Base-by-base conservation (phyloP, 805 yeast species). In the Yarrowia sp. region DNA sequence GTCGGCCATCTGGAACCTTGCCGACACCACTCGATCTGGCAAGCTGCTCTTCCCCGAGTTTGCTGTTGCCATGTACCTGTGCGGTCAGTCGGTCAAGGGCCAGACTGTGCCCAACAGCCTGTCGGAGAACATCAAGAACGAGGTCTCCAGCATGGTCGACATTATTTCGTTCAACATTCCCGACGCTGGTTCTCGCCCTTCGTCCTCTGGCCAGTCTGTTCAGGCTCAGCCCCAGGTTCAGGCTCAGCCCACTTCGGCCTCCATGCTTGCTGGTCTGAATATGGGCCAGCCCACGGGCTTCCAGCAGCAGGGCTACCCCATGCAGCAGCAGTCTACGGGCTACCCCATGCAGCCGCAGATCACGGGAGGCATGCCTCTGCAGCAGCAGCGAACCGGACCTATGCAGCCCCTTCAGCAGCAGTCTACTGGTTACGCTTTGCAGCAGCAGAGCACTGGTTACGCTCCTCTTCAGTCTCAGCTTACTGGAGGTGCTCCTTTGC, bases 1-100 rank as follows among this genome's bases (percentile, higher is more conserved):
- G 67, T 93, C 93, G 2, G 90, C 84, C 68, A 87, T 93, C 64
- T 93, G 98, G 98, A 85, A 87, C 22, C 77, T 93, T 63, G 82
- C 96, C n/a, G 98, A 93, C 70, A 86, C 96, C 1, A 88, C 85
- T 68, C 87, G 84, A 68, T 85, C 94, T 7, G 98, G 98, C 1
- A 80, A 84, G 62, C 81, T 93, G 64, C 75, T 93, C 68, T 93
- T 92, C 71, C 98, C 98, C 1, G 97, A 93, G 73, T 93, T 93
- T 78, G 96, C 96, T 14, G 78, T 93, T 66, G 91, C 97, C 16
- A 84, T 93, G 79, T 93, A 91, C 73, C 78, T 93, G 67, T 91
- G 96, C 71, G 87, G 88, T 67, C 74, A 84, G 69, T 87, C 87
- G 0, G 78, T 89, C 67, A 84, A 83, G 68, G 96, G 97, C 35